Conservation (phyloP, 2,329 filamentous ascomycete species). For the Cladophialophora yegresii region DNA sequence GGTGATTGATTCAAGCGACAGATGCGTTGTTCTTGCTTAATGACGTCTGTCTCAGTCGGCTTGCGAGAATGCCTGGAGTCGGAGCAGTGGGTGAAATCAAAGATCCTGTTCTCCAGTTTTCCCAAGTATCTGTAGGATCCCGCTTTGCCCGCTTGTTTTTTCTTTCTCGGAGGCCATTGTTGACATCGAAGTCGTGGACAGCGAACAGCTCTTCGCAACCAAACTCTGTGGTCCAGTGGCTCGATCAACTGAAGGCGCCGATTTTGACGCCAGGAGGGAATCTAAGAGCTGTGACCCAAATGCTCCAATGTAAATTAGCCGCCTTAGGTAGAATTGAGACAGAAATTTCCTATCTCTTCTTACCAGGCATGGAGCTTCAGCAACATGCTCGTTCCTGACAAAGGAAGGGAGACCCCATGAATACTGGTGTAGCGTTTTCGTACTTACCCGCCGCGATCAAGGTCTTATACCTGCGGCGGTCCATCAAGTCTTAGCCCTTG, state of each 20-base stretch:
- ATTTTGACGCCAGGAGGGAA: constrained; percentile 10
- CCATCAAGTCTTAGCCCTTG: constrained; percentile 12
- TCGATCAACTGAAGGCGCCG: constrained; percentile 8
- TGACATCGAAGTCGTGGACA: constrained; percentile 70
- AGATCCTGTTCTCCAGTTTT: constrained; percentile 11
- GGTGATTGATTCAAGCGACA: not conserved
- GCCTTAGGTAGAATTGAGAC: not conserved
- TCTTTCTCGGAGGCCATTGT: constrained; percentile 59
- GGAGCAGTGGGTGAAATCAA: constrained; percentile 17
- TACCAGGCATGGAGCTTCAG: constrained; percentile 11
- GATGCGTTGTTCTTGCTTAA: not conserved
- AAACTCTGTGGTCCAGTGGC: not conserved
- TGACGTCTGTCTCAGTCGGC: constrained; percentile 1
- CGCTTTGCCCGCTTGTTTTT: constrained; percentile 7
- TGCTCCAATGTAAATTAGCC: constrained; percentile 11
- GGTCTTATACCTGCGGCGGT: constrained; percentile 13
- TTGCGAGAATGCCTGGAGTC: not conserved
- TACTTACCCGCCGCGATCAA: constrained; percentile 8
- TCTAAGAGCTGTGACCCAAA: constrained; percentile 6
- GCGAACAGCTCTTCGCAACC: constrained; percentile 59
- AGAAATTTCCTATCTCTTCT: constrained; percentile 8
- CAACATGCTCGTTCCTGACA: constrained; percentile 4
- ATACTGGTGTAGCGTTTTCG: not conserved
- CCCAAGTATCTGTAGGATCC: constrained; percentile 8
- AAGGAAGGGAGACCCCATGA: constrained; percentile 14